Base-by-base conservation (phyloP, 2,329 filamentous ascomycete species). In the Colletotrichum lentis region DNA sequence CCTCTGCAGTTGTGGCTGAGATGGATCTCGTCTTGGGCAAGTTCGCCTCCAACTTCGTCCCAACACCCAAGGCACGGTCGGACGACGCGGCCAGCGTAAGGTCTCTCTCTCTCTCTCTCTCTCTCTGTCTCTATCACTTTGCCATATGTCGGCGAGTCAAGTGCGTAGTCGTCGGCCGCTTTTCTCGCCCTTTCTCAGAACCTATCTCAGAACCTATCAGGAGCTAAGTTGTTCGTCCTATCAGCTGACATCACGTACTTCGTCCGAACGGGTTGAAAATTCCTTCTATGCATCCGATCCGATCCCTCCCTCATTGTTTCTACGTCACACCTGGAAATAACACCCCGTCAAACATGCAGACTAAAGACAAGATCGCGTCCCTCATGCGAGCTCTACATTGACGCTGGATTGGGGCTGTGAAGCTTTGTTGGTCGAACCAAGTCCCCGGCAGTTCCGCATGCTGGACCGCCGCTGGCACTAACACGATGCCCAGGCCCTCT, bases 311-410 rank as follows among this genome's bases (percentile, higher is more conserved):
- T 53, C 16, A 46, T 47, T 54, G 60, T 59, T 65, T 60, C 55
- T 22, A 52, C 39, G 50, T 20, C 39, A 39, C 43, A 60, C 27
- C 27, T 6, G 27, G 27, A 7, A 27, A 27, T 7, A 27, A 27
- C 27, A 27, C 65, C 37, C 55, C 62, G 55, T 55, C 55, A 64
- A 60, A 61, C 55, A 61, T 68, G 65, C 62, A 65, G 24, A 46
- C 55, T 54, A 43, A 56, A 60, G 50, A 20, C 22, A 39, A 44
- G 12, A 43, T 52, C 44, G 46, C 35, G 37, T 54, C 43, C 20
- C 31, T 61, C 55, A 68, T 68, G 50, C 62, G 18, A 56, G 49
- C 49, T 50, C 44, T 56, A 37, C 27, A 20, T 41, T 64, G 61
- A 67, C 53, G 54, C 44, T 37, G 27, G 2, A 6, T 7, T 20